Conservation (phyloP, 1,284 basidiomycete species). For the Puccinia triticina region DNA sequence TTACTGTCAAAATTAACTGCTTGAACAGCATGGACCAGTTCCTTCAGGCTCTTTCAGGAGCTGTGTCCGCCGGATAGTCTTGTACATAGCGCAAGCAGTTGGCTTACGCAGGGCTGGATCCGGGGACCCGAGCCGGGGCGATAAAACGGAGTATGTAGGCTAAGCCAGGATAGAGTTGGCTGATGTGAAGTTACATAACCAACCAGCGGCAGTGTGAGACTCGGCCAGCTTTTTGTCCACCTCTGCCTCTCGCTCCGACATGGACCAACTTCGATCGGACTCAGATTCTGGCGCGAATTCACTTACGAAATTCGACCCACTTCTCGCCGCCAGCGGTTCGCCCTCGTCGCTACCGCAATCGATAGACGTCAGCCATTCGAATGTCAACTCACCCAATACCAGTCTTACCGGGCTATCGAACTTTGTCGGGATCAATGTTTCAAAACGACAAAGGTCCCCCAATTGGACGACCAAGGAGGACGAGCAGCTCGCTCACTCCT, state of each 20-base stretch:
- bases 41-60: too few relatives aligned
- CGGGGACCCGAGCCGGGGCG: too few relatives aligned
- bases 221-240: neutral
- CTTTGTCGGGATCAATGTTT: slow-evolving; percentile 23
- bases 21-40: too few relatives aligned
- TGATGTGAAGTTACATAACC: too few relatives aligned
- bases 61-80: too few relatives aligned
- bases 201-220: neutral
- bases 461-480: slow-evolving; percentile 40
- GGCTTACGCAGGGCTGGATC: too few relatives aligned
- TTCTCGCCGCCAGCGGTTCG: slow-evolving; percentile 19
- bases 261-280: slow-evolving; percentile 26
- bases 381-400: neutral
- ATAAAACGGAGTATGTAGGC: too few relatives aligned
- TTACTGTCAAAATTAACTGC: too few relatives aligned
- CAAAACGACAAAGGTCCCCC: slow-evolving; percentile 27
- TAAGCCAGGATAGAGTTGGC: too few relatives aligned
- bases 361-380: slow-evolving; percentile 19
- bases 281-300: slow-evolving; percentile 3
- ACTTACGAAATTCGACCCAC: slow-evolving; percentile 25
- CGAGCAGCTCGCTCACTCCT: slow-evolving; percentile 29
- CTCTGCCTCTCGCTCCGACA: neutral
- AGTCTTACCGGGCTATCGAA: slow-evolving; percentile 12
- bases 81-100: too few relatives aligned
- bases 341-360: slow-evolving; percentile 19